Base-by-base conservation (phyloP, 768 basidiomycete genomes). In the Kwoniella dejecticola region DNA sequence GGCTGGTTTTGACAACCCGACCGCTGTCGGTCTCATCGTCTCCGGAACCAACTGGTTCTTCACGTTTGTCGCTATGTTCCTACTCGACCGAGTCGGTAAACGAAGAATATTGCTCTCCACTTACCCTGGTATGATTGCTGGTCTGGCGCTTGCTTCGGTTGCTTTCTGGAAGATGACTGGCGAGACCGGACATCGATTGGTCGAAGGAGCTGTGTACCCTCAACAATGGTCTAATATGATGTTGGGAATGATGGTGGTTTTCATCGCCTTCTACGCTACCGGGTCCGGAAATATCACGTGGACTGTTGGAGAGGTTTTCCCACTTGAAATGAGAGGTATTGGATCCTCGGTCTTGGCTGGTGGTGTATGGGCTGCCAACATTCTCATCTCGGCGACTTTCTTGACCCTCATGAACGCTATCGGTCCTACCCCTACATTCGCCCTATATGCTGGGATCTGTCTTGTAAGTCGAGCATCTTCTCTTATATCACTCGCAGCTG, bases 31-130 rank as follows among this genome's bases (percentile, higher is more conserved):
- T 5, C 53, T 69, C 3, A 66, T 74, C 60, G 63, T 71, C 4
- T 62, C 69, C 17, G 65, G 62, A 1, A 63, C 63, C 60, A 74
- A 74, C 58, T 53, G 63, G 49, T 60, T 69, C 48, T 71, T 69
- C 58, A 70, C 67, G 15, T 58, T 69, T 38, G 64, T 69, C 46
- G 64, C 67, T 5, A 67, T 71, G 64, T 49, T 63, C 27, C 26
- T 69, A 1, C 44, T 74, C n/a, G 72, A 74, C 56, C 64, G 63
- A 30, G 63, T 69, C 26, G 72, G 72, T 29, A 71, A 68, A 50
- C 56, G 72, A 46, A 23, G 67, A 15, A 64, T 68, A 30, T 30
- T 71, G 26, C 57, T 74, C 19, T 50, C 21, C 38, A 69, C 63
- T 6, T 62, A 63, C 36, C 72, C 72, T 6, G 64, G 64, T 1